Evolutionary conservation across 2,329 filamentous ascomycete species (phyloP).

Genomic region (Colletotrichum tanaceti): DNA sequence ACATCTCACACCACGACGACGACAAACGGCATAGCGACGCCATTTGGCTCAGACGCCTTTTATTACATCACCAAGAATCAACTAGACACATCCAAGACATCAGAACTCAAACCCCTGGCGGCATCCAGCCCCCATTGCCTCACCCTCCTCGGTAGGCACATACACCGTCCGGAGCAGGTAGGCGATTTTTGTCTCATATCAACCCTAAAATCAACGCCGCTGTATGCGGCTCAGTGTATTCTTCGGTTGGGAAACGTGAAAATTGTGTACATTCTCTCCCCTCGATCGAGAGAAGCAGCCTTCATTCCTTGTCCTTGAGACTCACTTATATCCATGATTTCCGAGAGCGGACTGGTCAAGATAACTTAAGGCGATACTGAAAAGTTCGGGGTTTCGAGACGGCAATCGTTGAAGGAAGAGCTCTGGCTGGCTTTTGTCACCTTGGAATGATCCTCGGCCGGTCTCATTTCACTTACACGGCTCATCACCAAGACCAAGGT

Average conservation of each 20-base stretch:
- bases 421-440: background rate
- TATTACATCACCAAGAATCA: background rate
- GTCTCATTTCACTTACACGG: conserved; percentile 1
- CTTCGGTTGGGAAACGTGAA: background rate
- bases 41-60: background rate
- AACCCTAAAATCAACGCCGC: background rate
- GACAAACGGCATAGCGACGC: background rate
- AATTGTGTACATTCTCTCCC: too few species aligned
- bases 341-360: background rate
- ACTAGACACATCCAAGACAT: too few species aligned
- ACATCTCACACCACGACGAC: conserved; percentile 19
- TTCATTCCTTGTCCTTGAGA: background rate
- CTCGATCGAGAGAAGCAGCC: background rate
- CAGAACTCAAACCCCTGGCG: background rate
- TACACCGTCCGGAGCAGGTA: conserved; percentile 12
- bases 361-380: background rate
- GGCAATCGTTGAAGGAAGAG: background rate
- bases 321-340: background rate
- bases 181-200: conserved; percentile 3
- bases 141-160: conserved; percentile 22
- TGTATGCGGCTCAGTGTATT: background rate
- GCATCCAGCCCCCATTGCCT: conserved; percentile 1
- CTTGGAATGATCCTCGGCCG: background rate
- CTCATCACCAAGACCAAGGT: conserved; percentile 37
- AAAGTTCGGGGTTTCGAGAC: background rate